These are phyloP conservation scores for Xylaria sp. DNA, from an alignment of 2,329 filamentous ascomycete species.

Conservation along the genomic window DNA sequence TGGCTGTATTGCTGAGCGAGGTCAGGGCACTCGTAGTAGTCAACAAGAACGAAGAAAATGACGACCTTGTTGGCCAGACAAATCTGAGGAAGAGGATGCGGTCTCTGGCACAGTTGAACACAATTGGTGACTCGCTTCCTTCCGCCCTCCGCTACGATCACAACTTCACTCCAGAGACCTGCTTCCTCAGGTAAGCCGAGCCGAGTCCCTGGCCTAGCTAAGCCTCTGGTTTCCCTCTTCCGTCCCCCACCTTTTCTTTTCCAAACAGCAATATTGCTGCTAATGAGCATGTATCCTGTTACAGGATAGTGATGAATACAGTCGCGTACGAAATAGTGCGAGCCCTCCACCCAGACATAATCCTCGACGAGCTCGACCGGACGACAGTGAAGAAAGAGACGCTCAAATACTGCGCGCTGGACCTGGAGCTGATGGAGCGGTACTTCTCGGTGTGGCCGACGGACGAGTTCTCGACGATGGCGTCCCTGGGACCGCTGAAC, in stretches of 20 bases:
- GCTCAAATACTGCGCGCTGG: constrained; percentile 6
- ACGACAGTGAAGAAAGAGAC: neutral
- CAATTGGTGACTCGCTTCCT: constrained; percentile 3
- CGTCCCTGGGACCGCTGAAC: constrained; percentile 10
- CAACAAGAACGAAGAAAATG: neutral
- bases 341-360: neutral
- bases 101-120: neutral
- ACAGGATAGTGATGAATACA: constrained; percentile 13
- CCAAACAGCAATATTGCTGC: no score
- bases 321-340: constrained; percentile 6
- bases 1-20: constrained; percentile 11
- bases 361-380: neutral
- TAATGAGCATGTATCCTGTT: neutral
- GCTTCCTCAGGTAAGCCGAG: constrained; percentile 16
- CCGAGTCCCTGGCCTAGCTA: no score
- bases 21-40: neutral
- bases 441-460: constrained; percentile 22
- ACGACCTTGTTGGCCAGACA: neutral
- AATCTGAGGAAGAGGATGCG: neutral
- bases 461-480: constrained; percentile 18
- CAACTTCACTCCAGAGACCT: constrained; percentile 25
- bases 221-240: no score
- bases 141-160: constrained; percentile 4
- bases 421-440: constrained; percentile 20
- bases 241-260: no score